Evolutionary conservation across 441 rosid species (phyloP).

Genomic region (Pelargonium cotyledonis): DNA sequence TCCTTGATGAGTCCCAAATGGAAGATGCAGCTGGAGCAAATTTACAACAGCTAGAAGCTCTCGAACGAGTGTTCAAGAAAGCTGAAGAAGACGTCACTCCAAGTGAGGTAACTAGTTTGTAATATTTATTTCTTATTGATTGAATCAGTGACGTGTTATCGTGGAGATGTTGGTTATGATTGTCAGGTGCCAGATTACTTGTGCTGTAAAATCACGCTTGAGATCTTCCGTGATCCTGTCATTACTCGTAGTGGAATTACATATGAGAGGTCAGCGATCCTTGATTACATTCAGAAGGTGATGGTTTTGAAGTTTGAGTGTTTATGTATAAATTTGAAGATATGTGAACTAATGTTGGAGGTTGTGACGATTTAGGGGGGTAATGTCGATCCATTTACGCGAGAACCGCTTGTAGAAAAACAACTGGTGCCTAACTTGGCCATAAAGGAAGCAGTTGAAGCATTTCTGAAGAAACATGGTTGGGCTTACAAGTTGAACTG

Average conservation of each 20-base stretch:
- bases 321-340: not conserved
- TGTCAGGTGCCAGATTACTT: slow-evolving; percentile 84
- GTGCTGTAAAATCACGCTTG: slow-evolving; percentile 85
- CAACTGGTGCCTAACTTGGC: slow-evolving; percentile 70
- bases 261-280: slow-evolving; percentile 80
- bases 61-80: slow-evolving; percentile 49
- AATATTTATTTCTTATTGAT: not conserved
- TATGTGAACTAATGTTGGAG: not conserved
- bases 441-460: slow-evolving; percentile 78
- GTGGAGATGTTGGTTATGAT: slow-evolving; percentile 10
- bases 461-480: slow-evolving; percentile 58
- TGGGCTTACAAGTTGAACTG: slow-evolving; percentile 65
- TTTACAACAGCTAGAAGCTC: slow-evolving; percentile 39
- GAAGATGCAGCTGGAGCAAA: slow-evolving; percentile 38
- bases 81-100: slow-evolving; percentile 64
- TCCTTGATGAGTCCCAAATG: slow-evolving; percentile 36
- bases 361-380: slow-evolving; percentile 47
- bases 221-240: slow-evolving; percentile 82
- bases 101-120: slow-evolving; percentile 40
- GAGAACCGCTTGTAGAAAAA: slow-evolving; percentile 41
- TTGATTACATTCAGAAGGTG: slow-evolving; percentile 79
- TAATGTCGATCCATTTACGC: slow-evolving; percentile 78
- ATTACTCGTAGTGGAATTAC: slow-evolving; percentile 79
- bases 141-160: not conserved
- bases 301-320: not conserved